phyloP scores from a whole-genome alignment of 129 eudicot species.

The Oenanthe sinensis region DNA sequence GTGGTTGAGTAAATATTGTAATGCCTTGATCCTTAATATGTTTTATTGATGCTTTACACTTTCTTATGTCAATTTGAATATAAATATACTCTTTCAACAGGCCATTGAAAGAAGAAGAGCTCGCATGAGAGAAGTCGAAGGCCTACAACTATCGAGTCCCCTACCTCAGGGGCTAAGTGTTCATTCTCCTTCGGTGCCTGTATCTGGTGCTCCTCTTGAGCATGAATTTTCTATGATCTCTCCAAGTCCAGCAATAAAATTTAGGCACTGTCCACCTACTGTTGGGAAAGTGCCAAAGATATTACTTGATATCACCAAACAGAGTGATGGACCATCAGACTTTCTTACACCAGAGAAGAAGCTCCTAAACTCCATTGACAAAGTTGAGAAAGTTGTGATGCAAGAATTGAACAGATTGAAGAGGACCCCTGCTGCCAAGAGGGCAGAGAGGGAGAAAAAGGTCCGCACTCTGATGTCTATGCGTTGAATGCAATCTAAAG shows the following conservation, averaged over 20 bases:
- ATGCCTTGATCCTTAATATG: background rate
- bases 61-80: slow-evolving; percentile 10
- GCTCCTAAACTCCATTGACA: slow-evolving; percentile 70
- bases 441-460: slow-evolving; percentile 58
- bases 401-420: slow-evolving; percentile 52
- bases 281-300: slow-evolving; percentile 50
- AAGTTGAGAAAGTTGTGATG: slow-evolving; percentile 65
- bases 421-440: slow-evolving; percentile 73
- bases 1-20: background rate
- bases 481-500: slow-evolving; percentile 34
- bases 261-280: slow-evolving; percentile 17
- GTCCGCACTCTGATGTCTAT: slow-evolving; percentile 68
- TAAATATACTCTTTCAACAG: slow-evolving; percentile 20
- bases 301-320: slow-evolving; percentile 25
- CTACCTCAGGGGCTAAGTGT: slow-evolving; percentile 18
- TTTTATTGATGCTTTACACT: background rate
- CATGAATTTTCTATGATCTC: slow-evolving; percentile 36
- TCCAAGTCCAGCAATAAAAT: slow-evolving; percentile 33
- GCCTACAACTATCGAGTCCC: slow-evolving; percentile 42
- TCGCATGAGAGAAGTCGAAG: slow-evolving; percentile 39
- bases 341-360: slow-evolving; percentile 71
- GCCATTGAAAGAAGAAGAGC: slow-evolving; percentile 76
- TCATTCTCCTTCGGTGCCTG: slow-evolving; percentile 28
- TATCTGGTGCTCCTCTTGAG: slow-evolving; percentile 61
- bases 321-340: slow-evolving; percentile 32